These are phyloP conservation scores for Gentiana macrophylla DNA, from an alignment of 257 asterid genomes.

Conservation along the genomic window DNA sequence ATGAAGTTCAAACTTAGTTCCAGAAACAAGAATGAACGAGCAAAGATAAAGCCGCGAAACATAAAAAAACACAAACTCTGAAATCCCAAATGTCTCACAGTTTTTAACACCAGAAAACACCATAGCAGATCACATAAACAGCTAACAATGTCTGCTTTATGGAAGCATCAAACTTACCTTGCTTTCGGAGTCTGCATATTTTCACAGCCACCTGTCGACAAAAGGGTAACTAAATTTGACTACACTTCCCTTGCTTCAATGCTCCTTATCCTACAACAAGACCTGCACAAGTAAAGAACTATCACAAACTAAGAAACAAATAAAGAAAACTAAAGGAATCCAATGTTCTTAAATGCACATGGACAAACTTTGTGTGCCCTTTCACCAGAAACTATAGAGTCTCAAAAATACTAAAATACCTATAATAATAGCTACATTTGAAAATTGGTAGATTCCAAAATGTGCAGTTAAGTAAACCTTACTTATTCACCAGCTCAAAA, in stretches of 20 bases:
- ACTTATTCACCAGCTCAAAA: too few species aligned
- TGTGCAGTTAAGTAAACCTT: conserved; percentile 4
- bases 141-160: background rate
- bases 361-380: conserved; percentile 8
- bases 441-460: conserved; percentile 1
- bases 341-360: conserved; percentile 44
- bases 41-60: background rate
- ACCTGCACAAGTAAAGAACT: conserved; percentile 39
- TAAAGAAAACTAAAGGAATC: conserved; percentile 30
- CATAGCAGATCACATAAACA: background rate
- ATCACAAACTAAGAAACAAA: conserved; percentile 27
- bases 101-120: background rate
- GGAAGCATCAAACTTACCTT: conserved; percentile 5
- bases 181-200: conserved; percentile 19
- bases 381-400: conserved; percentile 2
- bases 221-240: conserved; percentile 4
- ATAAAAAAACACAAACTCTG: background rate
- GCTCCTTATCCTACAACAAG: conserved; percentile 39
- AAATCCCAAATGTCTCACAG: background rate
- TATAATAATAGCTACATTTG: background rate
- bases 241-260: conserved; percentile 25
- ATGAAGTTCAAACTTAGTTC: background rate
- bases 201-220: background rate
- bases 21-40: background rate
- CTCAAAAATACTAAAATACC: conserved; percentile 1